Percentiles rank a stretch among this genome's conserved stretches.
Evolutionary conservation across 2,329 filamentous ascomycete genomes (phyloP).

Genomic region (Achaetomium macrosporum): DNA sequence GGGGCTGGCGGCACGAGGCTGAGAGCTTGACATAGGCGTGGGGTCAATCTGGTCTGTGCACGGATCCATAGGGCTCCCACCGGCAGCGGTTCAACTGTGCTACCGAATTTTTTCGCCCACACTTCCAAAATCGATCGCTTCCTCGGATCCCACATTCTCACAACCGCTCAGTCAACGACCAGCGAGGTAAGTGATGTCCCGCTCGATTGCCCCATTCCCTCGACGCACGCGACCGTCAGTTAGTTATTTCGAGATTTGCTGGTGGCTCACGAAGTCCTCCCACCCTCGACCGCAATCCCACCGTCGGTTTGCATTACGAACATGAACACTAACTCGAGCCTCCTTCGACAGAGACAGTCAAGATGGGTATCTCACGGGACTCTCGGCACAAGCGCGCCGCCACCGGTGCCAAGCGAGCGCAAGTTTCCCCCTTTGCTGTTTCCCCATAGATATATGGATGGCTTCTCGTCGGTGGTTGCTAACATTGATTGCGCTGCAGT

Average conservation of each 20-base stretch:
- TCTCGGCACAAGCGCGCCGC: slow-evolving; percentile 99
- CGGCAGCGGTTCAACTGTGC: slow-evolving; percentile 21
- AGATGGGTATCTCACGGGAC: slow-evolving; percentile 99
- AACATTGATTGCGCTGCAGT: slow-evolving; percentile 20
- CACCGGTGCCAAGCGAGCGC: slow-evolving; percentile 92
- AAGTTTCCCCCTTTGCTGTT: slow-evolving; percentile 14
- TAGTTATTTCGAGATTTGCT: not conserved
- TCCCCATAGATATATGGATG: not conserved
- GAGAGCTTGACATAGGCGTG: no score
- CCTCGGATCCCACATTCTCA: slow-evolving; percentile 16
- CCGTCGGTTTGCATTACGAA: slow-evolving; percentile 5
- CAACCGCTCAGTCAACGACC: slow-evolving; percentile 25
- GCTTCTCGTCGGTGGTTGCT: slow-evolving; percentile 10
- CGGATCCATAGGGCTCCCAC: slow-evolving; percentile 11
- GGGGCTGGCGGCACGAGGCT: no score
- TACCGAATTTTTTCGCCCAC: slow-evolving; percentile 26
- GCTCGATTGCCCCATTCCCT: slow-evolving; percentile 3
- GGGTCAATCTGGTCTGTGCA: slow-evolving; percentile 7
- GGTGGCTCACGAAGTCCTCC: slow-evolving; percentile 1
- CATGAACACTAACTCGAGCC: slow-evolving; percentile 20
- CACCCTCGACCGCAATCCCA: not conserved
- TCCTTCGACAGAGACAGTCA: slow-evolving; percentile 59
- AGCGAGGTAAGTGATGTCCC: slow-evolving; percentile 24
- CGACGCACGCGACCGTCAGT: slow-evolving; percentile 1
- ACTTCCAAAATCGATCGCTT: slow-evolving; percentile 24